Evolutionary conservation across 345 rosid genomes (phyloP), one percentile per base, ranked within the genome.

Genomic region (Pugionium dolabratum): DNA sequence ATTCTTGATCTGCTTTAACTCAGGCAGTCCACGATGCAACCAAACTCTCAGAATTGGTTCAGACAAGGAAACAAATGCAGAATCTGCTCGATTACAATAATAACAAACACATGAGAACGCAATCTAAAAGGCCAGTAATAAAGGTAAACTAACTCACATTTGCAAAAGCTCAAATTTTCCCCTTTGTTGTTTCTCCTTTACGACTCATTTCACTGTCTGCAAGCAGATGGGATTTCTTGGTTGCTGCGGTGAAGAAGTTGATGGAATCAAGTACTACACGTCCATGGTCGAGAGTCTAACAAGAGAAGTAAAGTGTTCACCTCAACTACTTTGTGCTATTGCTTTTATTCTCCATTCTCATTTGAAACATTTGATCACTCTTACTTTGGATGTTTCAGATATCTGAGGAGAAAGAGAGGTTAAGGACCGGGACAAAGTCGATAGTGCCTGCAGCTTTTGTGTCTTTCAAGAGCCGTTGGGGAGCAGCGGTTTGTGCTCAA

Each of bases 401-500:
- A 48, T 62, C 79, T 31, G 72, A 71, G 56, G 96, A 90, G 83
- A 85, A 80, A 71, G 84, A 81, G 8, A 79, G 72, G 69, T 67
- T 83, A 62, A 75, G 71, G 70, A 86, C 69, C 54, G 80, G 80
- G 51, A 33, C 77, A 25, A 84, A 79, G 59, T 81, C 81, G 5
- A 69, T 93, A 58, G 84, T 90, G 64, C 96, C 97, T 7, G 88
- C 90, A 51, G 80, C 98, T 54, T 93, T 90, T 75, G 96, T 93
- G 32, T 93, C 98, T 43, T 93, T 93, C 74, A 85, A 86, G 76
- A 78, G 85, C 68, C 83, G 96, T 61, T 90, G 95, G 95, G 98
- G 83, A 30, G 97, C 98, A 41, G 95, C 96, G 29, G 91, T 90
- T 64, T 86, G 98, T 70, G 97, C 97, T 66, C 97, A 90, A 68